Base-by-base conservation (phyloP, 1,284 basidiomycete species). In the Marasmius fiardii region DNA sequence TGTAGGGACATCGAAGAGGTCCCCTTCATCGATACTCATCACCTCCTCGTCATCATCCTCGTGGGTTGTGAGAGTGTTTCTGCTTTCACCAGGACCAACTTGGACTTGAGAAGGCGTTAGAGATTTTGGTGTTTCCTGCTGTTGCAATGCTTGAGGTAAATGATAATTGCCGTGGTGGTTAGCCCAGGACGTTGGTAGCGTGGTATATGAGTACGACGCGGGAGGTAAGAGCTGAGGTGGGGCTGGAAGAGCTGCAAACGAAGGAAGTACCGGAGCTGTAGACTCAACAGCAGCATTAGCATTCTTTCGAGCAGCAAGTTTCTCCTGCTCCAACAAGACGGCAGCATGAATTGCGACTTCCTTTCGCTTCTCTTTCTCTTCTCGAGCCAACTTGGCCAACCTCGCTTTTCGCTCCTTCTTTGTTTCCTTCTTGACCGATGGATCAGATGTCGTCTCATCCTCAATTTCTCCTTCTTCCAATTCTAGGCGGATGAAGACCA, bases 391-490 rank as follows among this genome's bases (percentile, higher is more conserved):
- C 44, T 53, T 70, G 7, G 67, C 69, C 54, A 73, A 57, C 47
- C 70, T 62, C 12, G 67, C 69, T 60, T 73, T 77, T 58, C 66
- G 68, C 63, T 76, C 71, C 57, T 72, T 73, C 64, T 74, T 74
- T 3, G 71, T 71, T 65, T 74, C 74, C 58, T 70, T 74, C 58
- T 64, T 65, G 24, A 57, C 58, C 14, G 52, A 60, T 51, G 67
- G 64, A 12, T 58, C 60, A 48, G 58, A 64, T 39, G 68, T 4
- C 6, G 41, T 41, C 53, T 59, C 61, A 39, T 61, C 61, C 23
- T 62, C 66, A 16, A 75, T 73, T 57, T 77, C 75, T 18, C 74
- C 72, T n/a, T 75, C 73, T 14, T 74, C 72, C 62, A 52, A 70
- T 71, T 55, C 71, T 67, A 14, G 70, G 60, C 18, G 67, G 68